phyloP scores from a whole-genome alignment of 2,329 filamentous ascomycete genomes.

The Aspergillus sp. region DNA sequence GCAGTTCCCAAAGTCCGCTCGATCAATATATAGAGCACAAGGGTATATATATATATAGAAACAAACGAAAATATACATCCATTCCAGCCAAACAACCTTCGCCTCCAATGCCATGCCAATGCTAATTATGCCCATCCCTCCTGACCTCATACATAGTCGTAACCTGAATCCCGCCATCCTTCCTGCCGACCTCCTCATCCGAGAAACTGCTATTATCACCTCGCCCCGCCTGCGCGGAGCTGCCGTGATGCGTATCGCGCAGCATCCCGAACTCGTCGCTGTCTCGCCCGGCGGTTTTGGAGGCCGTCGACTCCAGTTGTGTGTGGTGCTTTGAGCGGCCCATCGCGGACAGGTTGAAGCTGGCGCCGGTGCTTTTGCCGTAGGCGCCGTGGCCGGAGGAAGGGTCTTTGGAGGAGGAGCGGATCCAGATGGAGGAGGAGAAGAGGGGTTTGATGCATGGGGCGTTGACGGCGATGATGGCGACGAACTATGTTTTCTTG shows the following conservation, averaged over 20 bases:
- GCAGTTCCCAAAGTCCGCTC: not conserved
- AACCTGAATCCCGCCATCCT: constrained; percentile 20
- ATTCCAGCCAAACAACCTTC: not conserved
- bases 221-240: not conserved
- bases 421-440: constrained; percentile 23
- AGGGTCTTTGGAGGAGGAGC: constrained; percentile 13
- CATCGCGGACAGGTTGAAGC: constrained; percentile 11
- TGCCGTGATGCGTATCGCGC: not conserved
- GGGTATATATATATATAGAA: not conserved
- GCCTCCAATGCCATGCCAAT: no score
- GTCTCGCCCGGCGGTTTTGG: constrained; percentile 1
- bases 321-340: constrained; percentile 4
- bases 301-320: constrained; percentile 4
- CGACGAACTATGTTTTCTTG: constrained; percentile 37
- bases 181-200: constrained; percentile 14
- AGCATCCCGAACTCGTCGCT: constrained; percentile 16
- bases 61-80: not conserved
- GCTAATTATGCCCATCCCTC: not conserved
- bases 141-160: constrained; percentile 22
- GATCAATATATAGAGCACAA: not conserved
- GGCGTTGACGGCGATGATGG: constrained; percentile 46
- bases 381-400: not conserved
- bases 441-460: constrained; percentile 45
- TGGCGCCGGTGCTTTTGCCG: not conserved
- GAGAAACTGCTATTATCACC: constrained; percentile 4